These are phyloP conservation scores for Lanmaoa rubissima DNA, from an alignment of 768 basidiomycete species.

Conservation along the genomic window DNA sequence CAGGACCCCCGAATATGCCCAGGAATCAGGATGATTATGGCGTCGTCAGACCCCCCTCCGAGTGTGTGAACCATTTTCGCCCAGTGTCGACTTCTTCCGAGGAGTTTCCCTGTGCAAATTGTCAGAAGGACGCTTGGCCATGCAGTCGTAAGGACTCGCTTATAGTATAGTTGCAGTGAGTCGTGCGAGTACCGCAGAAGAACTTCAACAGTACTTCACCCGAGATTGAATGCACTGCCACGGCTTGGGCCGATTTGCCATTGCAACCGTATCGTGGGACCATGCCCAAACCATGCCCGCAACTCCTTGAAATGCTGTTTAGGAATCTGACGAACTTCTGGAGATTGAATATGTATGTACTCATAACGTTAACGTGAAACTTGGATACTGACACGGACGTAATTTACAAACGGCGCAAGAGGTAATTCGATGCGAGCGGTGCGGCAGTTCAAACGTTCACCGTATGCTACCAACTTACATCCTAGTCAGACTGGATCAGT, in stretches of 20 bases:
- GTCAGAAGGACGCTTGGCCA: not conserved
- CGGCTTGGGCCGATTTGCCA: too few species aligned
- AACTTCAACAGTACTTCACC: not conserved
- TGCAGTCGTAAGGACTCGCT: not conserved
- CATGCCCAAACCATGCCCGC: too few species aligned
- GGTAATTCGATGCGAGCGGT: not conserved
- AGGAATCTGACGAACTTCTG: not conserved
- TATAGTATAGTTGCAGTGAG: not conserved
- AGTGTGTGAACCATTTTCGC: not conserved
- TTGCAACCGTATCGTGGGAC: not conserved
- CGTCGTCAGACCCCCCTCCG: too few species aligned
- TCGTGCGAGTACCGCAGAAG: too few species aligned
- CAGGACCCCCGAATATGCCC: not conserved
- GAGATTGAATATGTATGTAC: too few species aligned
- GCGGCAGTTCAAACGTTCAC: too few species aligned
- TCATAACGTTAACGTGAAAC: not conserved
- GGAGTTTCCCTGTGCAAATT: not conserved
- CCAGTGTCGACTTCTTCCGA: not conserved
- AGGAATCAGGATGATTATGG: too few species aligned
- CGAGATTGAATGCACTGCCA: too few species aligned
- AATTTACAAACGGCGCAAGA: too few species aligned
- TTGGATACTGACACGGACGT: not conserved
- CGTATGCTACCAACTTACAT: too few species aligned
- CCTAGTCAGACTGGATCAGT: not conserved
- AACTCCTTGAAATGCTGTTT: not conserved